Evolutionary conservation across 306 rosid species (phyloP), one percentile per base, ranked within the genome.

Genomic region (Malus domestica): DNA sequence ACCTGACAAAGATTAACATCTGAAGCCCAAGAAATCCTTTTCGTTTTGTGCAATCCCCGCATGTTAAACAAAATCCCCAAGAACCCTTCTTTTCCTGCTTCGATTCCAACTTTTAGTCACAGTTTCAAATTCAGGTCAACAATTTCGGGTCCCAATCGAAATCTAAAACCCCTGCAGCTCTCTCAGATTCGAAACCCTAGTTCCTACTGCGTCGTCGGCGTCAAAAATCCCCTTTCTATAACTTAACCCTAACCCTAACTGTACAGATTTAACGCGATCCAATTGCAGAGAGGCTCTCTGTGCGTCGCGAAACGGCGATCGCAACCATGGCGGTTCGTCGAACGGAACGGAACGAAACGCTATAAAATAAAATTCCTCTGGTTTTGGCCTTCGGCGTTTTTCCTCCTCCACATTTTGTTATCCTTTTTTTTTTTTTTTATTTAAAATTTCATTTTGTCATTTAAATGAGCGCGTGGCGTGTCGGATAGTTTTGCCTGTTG

Each of bases 1-100:
- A 93, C 98, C 98, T 93, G 98, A 86, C 96, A 88, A 72, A 93
- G 97, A 84, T 89, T 84, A 78, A 84, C 88, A 88, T 87, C 91
- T 70, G 97, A 85, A 58, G 98, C 90, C 98, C 97, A 93, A 60
- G 97, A 84, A 90, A 93, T 88, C 81, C 89, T 79, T 84, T 84
- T 91, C 75, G 87, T 80, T 85, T 88, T 90, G 83, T 75, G 87
- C 88, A 78, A 86, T 85, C 96, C 89, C 44, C 93, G 87, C 98
- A 91, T 93, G 75, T 84, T 89, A 73, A 63, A 76, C 79, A 75
- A 49, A 67, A 7, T 35, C n/a, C 54, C 60, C 62, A 71, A 66
- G 27, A 59, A 58, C 30, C 71, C 78, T 79, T 74, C 60, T 80
- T 70, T 84, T 67, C 29, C 55, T 51, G 67, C 82, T 81, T 42